These are phyloP conservation scores for Aspergillus leporis DNA, from an alignment of 495 filamentous ascomycete species.

Conservation along the genomic window DNA sequence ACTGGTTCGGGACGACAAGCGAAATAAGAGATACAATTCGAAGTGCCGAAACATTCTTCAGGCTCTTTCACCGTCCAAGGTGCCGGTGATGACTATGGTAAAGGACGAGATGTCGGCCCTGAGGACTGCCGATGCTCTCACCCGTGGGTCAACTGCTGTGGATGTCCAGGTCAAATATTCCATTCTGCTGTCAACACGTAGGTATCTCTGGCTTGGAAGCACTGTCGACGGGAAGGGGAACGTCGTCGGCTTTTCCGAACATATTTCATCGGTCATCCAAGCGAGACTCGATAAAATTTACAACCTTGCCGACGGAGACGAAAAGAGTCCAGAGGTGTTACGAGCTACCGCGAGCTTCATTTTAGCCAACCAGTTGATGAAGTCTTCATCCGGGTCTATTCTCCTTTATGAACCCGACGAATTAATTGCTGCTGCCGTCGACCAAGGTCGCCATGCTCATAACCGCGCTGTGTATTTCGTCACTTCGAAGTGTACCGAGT, in stretches of 20 bases:
- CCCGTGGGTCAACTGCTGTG: neutral
- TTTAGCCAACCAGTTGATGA: neutral
- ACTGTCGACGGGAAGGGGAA: neutral
- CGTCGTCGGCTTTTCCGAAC: neutral
- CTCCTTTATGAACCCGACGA: neutral
- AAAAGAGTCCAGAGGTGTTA: neutral
- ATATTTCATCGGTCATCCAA: neutral
- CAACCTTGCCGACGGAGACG: neutral
- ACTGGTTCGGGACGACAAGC: neutral
- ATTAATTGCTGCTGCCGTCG: neutral
- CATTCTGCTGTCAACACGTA: neutral
- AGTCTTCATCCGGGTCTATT: neutral
- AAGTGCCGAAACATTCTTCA: neutral
- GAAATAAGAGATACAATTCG: neutral
- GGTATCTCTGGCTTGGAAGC: neutral
- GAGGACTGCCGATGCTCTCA: too few relatives aligned
- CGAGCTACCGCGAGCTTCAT: neutral
- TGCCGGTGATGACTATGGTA: too few relatives aligned
- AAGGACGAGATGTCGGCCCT: neutral
- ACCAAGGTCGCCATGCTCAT: neutral
- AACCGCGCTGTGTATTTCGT: neutral
- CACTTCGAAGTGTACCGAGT: neutral
- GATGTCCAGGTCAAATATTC: neutral
- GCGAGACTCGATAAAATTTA: neutral
- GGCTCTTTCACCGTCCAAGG: neutral